phyloP scores from a whole-genome alignment of 1,284 basidiomycete species.

The Ceratobasidium sp. region DNA sequence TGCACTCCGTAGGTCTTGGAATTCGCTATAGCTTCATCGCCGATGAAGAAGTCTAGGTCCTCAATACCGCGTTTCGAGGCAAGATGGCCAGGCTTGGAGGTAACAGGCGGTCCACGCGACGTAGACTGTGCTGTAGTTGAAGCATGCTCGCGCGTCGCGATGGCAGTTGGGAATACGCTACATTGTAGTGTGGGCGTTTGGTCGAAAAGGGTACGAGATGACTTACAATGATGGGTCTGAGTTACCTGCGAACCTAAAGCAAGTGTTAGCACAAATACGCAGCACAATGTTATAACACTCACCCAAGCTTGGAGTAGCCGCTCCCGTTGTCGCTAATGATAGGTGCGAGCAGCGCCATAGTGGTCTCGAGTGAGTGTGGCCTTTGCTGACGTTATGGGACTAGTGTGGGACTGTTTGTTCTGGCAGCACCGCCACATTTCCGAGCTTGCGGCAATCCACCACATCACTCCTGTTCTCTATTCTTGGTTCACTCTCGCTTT shows the following conservation, averaged over 20 bases:
- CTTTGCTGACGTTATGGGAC: background rate
- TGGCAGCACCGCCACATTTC: constrained; percentile 12
- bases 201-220: constrained; percentile 43
- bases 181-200: background rate
- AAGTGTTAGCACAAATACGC: constrained; percentile 42
- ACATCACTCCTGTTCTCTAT: constrained; percentile 18
- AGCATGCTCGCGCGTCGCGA: constrained; percentile 71
- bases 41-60: constrained; percentile 99
- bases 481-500: constrained; percentile 18
- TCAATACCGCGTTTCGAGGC: constrained; percentile 98
- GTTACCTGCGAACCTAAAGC: constrained; percentile 90
- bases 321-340: constrained; percentile 98
- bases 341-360: constrained; percentile 82
- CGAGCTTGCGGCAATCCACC: constrained; percentile 16
- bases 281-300: constrained; percentile 49
- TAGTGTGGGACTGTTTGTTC: constrained; percentile 36
- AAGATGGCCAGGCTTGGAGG: constrained; percentile 86
- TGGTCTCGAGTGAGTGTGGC: constrained; percentile 37
- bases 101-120: constrained; percentile 58
- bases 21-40: constrained; percentile 96
- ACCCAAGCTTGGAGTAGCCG: constrained; percentile 98
- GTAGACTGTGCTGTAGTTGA: constrained; percentile 59
- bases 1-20: constrained; percentile 93
- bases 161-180: constrained; percentile 95
- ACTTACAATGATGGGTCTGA: constrained; percentile 96